phyloP scores from a whole-genome alignment of 2,329 filamentous ascomycete genomes.

The Sclerotinia minor region DNA sequence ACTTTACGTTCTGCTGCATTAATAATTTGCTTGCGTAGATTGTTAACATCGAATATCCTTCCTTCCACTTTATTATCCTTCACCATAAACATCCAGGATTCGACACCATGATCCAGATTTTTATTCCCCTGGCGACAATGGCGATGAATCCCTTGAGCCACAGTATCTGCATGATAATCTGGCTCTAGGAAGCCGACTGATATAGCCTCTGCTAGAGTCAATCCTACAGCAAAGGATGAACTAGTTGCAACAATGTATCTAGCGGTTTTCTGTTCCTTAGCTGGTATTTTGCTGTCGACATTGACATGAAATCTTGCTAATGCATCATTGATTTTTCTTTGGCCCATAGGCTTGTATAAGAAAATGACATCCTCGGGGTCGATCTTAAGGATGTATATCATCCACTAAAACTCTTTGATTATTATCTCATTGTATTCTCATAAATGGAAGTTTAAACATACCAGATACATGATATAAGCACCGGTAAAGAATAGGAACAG shows the following conservation, averaged over 20 bases:
- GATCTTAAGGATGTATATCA: constrained; percentile 5
- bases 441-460: constrained; percentile 2
- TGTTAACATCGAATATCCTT: constrained; percentile 1
- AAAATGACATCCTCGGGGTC: background rate
- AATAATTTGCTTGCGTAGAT: constrained; percentile 9
- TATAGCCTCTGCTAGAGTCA: constrained; percentile 13
- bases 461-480: constrained; percentile 11
- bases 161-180: constrained; percentile 10
- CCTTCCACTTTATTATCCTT: constrained; percentile 2
- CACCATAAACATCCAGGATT: constrained; percentile 10
- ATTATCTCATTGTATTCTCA: background rate
- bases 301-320: constrained; percentile 8
- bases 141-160: constrained; percentile 11
- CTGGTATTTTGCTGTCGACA: background rate
- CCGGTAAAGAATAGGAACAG: constrained; percentile 5
- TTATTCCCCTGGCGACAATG: constrained; percentile 15
- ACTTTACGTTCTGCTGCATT: constrained; percentile 4
- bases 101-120: constrained; percentile 4
- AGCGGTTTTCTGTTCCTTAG: constrained; percentile 1
- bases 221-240: constrained; percentile 10
- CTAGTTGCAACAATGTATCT: constrained; percentile 17
- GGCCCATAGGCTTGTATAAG: background rate
- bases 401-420: constrained; percentile 13
- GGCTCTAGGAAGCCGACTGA: constrained; percentile 1
- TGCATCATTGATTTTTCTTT: background rate